Conservation (phyloP, 2,329 filamentous ascomycete species). For the Cyphellophora attinorum region DNA sequence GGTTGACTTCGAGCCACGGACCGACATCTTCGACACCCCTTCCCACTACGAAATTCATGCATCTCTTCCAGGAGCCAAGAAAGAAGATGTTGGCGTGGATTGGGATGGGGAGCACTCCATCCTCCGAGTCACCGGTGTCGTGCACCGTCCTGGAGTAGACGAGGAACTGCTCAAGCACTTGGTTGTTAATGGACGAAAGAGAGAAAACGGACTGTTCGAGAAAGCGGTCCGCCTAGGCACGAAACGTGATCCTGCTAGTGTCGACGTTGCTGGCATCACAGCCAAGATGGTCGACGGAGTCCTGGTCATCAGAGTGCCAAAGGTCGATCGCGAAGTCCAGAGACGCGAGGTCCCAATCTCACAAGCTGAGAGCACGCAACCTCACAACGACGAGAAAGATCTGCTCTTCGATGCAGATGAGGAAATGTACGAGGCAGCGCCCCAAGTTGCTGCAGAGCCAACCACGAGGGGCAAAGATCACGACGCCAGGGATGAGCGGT, state of each 20-base stretch:
- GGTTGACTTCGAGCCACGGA: conserved; percentile 27
- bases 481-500: conserved; percentile 17
- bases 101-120: conserved; percentile 61
- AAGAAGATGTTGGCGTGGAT: conserved; percentile 66
- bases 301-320: conserved; percentile 66
- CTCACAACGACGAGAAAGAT: conserved; percentile 39
- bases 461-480: conserved; percentile 8
- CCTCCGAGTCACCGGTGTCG: conserved; percentile 60
- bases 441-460: neutral
- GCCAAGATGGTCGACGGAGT: conserved; percentile 74
- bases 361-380: conserved; percentile 6
- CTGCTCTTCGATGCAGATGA: conserved; percentile 31
- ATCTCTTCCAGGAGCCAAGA: conserved; percentile 68
- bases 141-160: conserved; percentile 61
- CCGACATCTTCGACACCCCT: conserved; percentile 63
- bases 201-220: conserved; percentile 66
- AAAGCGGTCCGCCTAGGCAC: conserved; percentile 53
- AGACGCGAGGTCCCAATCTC: conserved; percentile 37
- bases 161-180: conserved; percentile 59
- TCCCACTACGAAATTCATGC: conserved; percentile 59
- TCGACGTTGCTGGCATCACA: conserved; percentile 59
- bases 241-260: conserved; percentile 44
- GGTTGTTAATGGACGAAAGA: conserved; percentile 59
- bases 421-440: conserved; percentile 9
- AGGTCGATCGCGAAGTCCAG: conserved; percentile 48